Evolutionary conservation across 371 early-diverging fungal genomes (phyloP).

Genomic region (Choanephora cucurbitarum): DNA sequence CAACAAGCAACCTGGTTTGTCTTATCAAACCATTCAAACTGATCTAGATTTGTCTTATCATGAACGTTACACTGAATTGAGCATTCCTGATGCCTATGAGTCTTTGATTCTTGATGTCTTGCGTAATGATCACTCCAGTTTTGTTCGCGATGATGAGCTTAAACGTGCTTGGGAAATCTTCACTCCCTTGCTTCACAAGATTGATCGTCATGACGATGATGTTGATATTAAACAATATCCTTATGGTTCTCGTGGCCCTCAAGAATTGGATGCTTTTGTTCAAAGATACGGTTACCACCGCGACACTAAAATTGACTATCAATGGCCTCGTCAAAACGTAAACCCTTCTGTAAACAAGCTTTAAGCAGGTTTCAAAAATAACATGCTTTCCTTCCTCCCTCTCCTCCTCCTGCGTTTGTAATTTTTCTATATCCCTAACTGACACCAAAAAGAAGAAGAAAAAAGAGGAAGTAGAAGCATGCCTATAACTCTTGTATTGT

Average conservation of each 20-base stretch:
- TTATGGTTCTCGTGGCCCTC: conserved; percentile 92
- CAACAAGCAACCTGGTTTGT: conserved; percentile 90
- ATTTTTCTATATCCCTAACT: neutral
- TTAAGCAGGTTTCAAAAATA: conserved; percentile 1
- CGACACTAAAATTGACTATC: conserved; percentile 15
- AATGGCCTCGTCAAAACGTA: conserved; percentile 33
- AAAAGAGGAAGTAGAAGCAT: neutral
- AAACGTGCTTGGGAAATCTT: conserved; percentile 97
- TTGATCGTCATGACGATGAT: conserved; percentile 63
- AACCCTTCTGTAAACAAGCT: conserved; percentile 28
- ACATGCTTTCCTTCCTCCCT: neutral
- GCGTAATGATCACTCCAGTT: conserved; percentile 92
- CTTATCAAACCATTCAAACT: conserved; percentile 69
- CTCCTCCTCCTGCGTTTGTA: conserved; percentile 3
- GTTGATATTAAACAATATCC: conserved; percentile 76
- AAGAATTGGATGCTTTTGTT: conserved; percentile 72
- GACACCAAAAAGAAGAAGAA: neutral
- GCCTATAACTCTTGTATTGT: neutral
- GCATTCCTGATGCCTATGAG: conserved; percentile 97
- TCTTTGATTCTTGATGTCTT: conserved; percentile 89
- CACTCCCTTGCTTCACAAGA: conserved; percentile 90
- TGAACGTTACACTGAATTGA: conserved; percentile 77
- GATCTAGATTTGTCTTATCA: conserved; percentile 93
- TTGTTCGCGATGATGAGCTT: conserved; percentile 96
- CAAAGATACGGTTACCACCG: conserved; percentile 61